A percentile compares a stretch with the other conserved stretches of the same genome.
Evolutionary conservation across 441 rosid species (phyloP).

Genomic region (Adansonia grandidieri): DNA sequence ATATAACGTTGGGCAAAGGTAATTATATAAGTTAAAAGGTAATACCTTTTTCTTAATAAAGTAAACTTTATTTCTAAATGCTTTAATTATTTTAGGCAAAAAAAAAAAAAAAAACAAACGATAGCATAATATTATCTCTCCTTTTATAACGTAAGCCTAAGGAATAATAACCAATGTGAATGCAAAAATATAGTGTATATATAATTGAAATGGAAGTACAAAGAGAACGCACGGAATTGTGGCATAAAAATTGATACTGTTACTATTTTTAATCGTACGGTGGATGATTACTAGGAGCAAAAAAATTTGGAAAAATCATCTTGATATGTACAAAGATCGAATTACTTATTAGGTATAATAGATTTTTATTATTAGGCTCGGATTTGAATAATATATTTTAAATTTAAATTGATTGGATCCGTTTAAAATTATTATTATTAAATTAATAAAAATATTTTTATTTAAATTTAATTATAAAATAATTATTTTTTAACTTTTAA

Average conservation of each 20-base stretch:
- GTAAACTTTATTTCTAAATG: constrained; percentile 1
- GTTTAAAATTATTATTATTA: no score
- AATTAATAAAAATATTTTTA: no score
- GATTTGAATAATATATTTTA: not conserved
- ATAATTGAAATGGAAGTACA: not conserved
- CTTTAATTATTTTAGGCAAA: not conserved
- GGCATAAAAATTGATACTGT: not conserved
- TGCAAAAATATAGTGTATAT: not conserved
- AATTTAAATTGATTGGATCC: no score
- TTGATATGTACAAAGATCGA: no score
- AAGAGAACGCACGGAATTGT: not conserved
- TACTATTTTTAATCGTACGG: not conserved
- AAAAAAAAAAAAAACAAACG: no score
- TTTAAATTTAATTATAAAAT: no score
- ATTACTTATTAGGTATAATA: no score
- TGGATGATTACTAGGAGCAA: not conserved
- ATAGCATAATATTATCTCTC: no score
- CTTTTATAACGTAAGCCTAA: no score
- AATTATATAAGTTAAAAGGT: not conserved
- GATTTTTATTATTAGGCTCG: no score
- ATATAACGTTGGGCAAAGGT: not conserved
- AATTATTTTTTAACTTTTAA: no score
- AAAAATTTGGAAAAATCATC: not conserved
- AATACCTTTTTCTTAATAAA: not conserved
- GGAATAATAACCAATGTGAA: not conserved